Conservation (phyloP, 352 stramenopile genomes). For the Achlya hypogyna region DNA sequence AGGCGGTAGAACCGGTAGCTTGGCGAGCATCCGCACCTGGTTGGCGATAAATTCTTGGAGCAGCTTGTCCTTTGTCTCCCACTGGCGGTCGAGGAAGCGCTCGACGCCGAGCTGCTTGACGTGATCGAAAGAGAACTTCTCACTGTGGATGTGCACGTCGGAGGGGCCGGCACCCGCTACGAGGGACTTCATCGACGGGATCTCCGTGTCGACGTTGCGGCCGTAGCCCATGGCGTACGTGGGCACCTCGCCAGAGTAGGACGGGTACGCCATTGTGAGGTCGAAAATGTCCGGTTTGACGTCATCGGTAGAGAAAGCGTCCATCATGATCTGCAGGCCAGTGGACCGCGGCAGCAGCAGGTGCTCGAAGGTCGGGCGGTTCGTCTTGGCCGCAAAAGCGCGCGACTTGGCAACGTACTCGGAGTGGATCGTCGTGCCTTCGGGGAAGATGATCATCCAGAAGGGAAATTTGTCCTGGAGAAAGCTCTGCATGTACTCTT, state of each 20-base stretch:
- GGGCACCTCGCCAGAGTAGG: slow-evolving; percentile 77
- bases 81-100: slow-evolving; percentile 56
- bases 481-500: slow-evolving; percentile 66
- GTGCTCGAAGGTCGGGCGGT: slow-evolving; percentile 84
- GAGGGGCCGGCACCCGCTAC: slow-evolving; percentile 37
- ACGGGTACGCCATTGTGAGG: slow-evolving; percentile 83
- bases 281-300: slow-evolving; percentile 89
- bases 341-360: slow-evolving; percentile 87
- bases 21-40: slow-evolving; percentile 32
- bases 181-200: slow-evolving; percentile 77
- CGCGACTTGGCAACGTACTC: slow-evolving; percentile 85
- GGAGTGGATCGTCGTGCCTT: slow-evolving; percentile 86
- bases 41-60: slow-evolving; percentile 70
- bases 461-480: slow-evolving; percentile 79
- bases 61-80: slow-evolving; percentile 66
- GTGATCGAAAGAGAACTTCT: slow-evolving; percentile 57
- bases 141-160: slow-evolving; percentile 45
- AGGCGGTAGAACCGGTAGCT: slow-evolving; percentile 14
- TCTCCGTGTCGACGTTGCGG: slow-evolving; percentile 63
- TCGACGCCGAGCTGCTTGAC: slow-evolving; percentile 31
- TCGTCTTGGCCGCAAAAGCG: slow-evolving; percentile 73
- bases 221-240: slow-evolving; percentile 85
- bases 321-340: slow-evolving; percentile 88
- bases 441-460: slow-evolving; percentile 85
- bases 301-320: slow-evolving; percentile 41